Evolutionary conservation across 2,329 filamentous ascomycete species (phyloP).

Genomic region (Thyridium curvatum): DNA sequence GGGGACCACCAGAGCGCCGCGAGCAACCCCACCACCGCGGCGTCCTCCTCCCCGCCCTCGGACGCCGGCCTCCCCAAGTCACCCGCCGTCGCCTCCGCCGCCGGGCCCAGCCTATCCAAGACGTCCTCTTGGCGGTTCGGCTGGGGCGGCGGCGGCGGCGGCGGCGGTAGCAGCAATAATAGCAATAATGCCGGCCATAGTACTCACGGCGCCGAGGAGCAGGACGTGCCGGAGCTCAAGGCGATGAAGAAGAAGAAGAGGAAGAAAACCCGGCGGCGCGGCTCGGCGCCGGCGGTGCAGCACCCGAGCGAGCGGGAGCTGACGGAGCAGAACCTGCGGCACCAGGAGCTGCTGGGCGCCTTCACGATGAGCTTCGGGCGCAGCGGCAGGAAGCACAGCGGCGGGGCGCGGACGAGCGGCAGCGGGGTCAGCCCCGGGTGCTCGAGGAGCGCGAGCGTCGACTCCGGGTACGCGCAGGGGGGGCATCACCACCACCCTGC

Average conservation of each 20-base stretch:
- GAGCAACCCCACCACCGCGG: not conserved
- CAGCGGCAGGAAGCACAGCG: slow-evolving; percentile 12
- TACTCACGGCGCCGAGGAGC: not conserved
- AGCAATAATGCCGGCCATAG: slow-evolving; percentile 1
- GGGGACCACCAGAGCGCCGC: not conserved
- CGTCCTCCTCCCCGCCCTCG: not conserved
- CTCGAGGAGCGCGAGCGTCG: slow-evolving; percentile 29
- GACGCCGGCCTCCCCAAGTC: slow-evolving; percentile 1
- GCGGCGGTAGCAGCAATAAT: not conserved
- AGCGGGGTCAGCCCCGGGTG: slow-evolving; percentile 37
- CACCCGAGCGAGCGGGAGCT: slow-evolving; percentile 40
- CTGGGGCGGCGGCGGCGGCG: not conserved
- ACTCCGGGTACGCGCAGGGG: slow-evolving; percentile 10
- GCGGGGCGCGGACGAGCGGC: slow-evolving; percentile 9
- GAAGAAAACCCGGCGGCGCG: not conserved
- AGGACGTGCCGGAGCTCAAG: no score
- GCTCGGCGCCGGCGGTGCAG: slow-evolving; percentile 10
- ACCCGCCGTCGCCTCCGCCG: slow-evolving; percentile 1
- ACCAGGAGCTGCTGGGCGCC: slow-evolving; percentile 38
- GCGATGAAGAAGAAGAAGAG: not conserved
- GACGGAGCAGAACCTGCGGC: slow-evolving; percentile 36
- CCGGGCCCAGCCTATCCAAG: not conserved
- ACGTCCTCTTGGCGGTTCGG: slow-evolving; percentile 7
- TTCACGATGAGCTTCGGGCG: slow-evolving; percentile 41
- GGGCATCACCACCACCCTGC: no score